phyloP scores from a whole-genome alignment of 306 rosid species.

The Quercus aquifolioides region DNA sequence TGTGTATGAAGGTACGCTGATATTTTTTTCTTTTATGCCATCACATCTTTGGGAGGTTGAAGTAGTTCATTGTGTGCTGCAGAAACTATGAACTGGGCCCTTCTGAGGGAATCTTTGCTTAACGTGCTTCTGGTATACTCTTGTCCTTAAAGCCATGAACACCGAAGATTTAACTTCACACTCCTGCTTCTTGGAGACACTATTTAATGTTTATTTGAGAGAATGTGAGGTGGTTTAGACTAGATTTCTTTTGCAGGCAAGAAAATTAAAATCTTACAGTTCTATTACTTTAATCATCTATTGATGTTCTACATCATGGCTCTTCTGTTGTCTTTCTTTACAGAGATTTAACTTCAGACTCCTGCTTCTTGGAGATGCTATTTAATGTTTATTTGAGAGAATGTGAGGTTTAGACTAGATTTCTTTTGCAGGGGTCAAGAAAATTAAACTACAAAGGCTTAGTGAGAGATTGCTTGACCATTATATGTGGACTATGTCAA shows the following conservation, averaged over 20 bases:
- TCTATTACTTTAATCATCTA: too few relatives aligned
- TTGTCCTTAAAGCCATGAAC: constrained; percentile 19
- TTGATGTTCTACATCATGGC: too few relatives aligned
- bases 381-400: constrained; percentile 6
- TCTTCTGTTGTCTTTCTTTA: too few relatives aligned
- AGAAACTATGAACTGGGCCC: constrained; percentile 65
- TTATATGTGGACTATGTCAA: constrained; percentile 57
- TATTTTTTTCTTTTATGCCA: constrained; percentile 12
- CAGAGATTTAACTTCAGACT: constrained; percentile 6
- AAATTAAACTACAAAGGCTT: constrained; percentile 64
- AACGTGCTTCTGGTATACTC: constrained; percentile 62
- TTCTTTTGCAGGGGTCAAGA: constrained; percentile 68
- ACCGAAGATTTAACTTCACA: constrained; percentile 8
- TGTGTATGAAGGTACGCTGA: constrained; percentile 44
- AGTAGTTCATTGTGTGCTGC: constrained; percentile 34
- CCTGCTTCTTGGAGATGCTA: neutral
- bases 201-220: neutral
- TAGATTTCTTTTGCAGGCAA: too few relatives aligned
- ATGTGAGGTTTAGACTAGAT: constrained; percentile 14
- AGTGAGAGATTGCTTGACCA: constrained; percentile 59
- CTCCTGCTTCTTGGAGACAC: constrained; percentile 4
- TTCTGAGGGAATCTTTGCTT: constrained; percentile 78
- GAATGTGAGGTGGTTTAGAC: constrained; percentile 15
- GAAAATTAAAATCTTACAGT: too few relatives aligned
- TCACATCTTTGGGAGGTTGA: constrained; percentile 20